Conservation (phyloP, 1,284 basidiomycete species). For the Naganishia cerealis region DNA sequence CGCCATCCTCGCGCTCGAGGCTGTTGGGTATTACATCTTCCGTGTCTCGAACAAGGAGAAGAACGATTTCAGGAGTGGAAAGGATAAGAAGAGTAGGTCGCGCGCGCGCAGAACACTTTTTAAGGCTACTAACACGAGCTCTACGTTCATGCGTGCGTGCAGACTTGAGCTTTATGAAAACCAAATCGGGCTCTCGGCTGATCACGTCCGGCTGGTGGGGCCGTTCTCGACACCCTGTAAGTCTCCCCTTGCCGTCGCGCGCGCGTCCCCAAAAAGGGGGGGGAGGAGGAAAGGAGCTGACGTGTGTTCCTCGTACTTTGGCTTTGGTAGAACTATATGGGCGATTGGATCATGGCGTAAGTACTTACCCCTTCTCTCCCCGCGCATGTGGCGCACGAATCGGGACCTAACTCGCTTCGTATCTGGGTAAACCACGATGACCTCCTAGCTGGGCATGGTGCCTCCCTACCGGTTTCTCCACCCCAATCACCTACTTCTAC, state of each 20-base stretch:
- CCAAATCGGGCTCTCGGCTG: slow-evolving; percentile 82
- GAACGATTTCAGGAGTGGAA: slow-evolving; percentile 89
- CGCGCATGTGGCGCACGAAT: background rate
- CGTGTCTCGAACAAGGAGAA: slow-evolving; percentile 86
- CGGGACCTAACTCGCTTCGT: background rate
- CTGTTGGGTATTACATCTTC: slow-evolving; percentile 88
- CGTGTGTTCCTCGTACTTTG: background rate
- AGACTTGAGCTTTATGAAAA: slow-evolving; percentile 78
- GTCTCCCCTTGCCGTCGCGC: slow-evolving; percentile 39
- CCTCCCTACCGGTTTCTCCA: slow-evolving; percentile 85
- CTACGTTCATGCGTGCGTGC: too few relatives aligned
- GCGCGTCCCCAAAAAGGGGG: background rate
- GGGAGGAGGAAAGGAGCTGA: background rate
- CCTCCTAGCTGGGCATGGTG: slow-evolving; percentile 69
- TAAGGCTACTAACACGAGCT: too few relatives aligned
- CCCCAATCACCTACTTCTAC: slow-evolving; percentile 96
- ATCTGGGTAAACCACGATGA: background rate
- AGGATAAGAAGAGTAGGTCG: slow-evolving; percentile 77
- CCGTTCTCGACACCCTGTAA: slow-evolving; percentile 75
- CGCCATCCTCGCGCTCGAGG: slow-evolving; percentile 68
- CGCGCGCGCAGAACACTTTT: too few relatives aligned
- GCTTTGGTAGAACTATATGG: slow-evolving; percentile 66
- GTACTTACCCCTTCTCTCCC: slow-evolving; percentile 27
- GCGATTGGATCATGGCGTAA: slow-evolving; percentile 58
- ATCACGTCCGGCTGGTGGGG: slow-evolving; percentile 99